Evolutionary conservation across 208 protist genomes (phyloP).

Genomic region (Wallacemonas sp.): DNA sequence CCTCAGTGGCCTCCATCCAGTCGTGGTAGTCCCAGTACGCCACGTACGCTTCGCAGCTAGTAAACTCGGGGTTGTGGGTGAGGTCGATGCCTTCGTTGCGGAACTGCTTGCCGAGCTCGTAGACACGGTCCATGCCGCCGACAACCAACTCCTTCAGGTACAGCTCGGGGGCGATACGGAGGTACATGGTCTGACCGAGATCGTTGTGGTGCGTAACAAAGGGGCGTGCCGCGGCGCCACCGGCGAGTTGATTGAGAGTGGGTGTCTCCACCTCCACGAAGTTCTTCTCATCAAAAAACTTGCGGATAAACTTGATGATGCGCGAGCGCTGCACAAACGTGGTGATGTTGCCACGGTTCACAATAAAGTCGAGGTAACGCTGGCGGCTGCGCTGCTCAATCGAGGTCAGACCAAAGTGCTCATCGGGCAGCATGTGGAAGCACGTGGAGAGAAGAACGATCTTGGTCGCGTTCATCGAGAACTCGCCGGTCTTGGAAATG

Average conservation of each 20-base stretch:
- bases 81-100: conserved; percentile 98
- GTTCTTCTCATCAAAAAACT: conserved; percentile 95
- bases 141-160: conserved; percentile 99
- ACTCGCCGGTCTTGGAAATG: conserved; percentile 88
- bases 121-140: conserved; percentile 99
- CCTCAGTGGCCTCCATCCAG: conserved; percentile 98
- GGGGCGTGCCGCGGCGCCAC: conserved; percentile 98
- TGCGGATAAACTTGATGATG: conserved; percentile 97
- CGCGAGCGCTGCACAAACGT: conserved; percentile 94
- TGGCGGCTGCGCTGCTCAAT: conserved; percentile 96
- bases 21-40: conserved; percentile 99
- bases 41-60: conserved; percentile 99
- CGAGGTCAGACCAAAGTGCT: conserved; percentile 92
- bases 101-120: conserved; percentile 99
- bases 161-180: conserved; percentile 99
- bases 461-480: conserved; percentile 84
- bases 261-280: conserved; percentile 99
- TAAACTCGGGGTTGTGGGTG: conserved; percentile 99
- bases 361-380: conserved; percentile 99
- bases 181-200: conserved; percentile 97
- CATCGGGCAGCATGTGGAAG: conserved; percentile 98
- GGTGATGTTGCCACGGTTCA: conserved; percentile 94
- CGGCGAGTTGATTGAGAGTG: conserved; percentile 98
- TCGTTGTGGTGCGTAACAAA: conserved; percentile 99
- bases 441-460: conserved; percentile 96